These are phyloP conservation scores for Pulveroboletus sp. DNA, from an alignment of 768 basidiomycete species.

Conservation along the genomic window DNA sequence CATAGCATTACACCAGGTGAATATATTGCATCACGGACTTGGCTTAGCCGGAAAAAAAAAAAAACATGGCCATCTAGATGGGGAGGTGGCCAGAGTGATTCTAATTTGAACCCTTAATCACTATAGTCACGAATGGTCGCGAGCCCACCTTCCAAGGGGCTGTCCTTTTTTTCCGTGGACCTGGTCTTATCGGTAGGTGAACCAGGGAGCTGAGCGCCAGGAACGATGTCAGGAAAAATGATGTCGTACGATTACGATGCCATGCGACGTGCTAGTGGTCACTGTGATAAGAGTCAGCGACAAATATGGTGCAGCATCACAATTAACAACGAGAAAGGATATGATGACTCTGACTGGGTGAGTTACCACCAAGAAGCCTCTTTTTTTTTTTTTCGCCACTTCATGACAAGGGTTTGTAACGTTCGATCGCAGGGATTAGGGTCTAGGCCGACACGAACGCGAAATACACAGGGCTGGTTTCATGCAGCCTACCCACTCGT, in stretches of 20 bases:
- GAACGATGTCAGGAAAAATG: slow-evolving; percentile 18
- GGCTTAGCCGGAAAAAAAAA: slow-evolving; percentile 12
- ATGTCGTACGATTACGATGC: slow-evolving; percentile 27
- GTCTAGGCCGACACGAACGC: slow-evolving; percentile 11
- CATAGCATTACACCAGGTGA: slow-evolving; percentile 15
- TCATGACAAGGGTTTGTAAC: slow-evolving; percentile 11
- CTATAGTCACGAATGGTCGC: background rate
- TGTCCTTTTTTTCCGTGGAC: background rate
- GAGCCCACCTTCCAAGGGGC: background rate
- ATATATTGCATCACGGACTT: slow-evolving; percentile 24
- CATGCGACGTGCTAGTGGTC: slow-evolving; percentile 11
- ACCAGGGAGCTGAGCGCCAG: slow-evolving; percentile 9
- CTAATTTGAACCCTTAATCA: background rate
- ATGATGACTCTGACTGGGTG: slow-evolving; percentile 11
- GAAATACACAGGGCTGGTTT: slow-evolving; percentile 6
- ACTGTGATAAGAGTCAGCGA: slow-evolving; percentile 21
- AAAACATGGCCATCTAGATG: background rate
- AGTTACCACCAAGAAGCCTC: slow-evolving; percentile 5
- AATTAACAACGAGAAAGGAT: slow-evolving; percentile 31
- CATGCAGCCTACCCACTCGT: slow-evolving; percentile 5
- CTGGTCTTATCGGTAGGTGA: background rate
- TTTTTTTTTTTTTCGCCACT: background rate
- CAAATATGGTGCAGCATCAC: slow-evolving; percentile 29
- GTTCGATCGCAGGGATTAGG: slow-evolving; percentile 4
- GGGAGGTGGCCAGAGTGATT: background rate